Percentiles rank a stretch among this genome's conserved stretches.
These are phyloP conservation scores for Leccinum olivaceoglutinosum DNA, from an alignment of 1,284 basidiomycete genomes.

Conservation along the genomic window DNA sequence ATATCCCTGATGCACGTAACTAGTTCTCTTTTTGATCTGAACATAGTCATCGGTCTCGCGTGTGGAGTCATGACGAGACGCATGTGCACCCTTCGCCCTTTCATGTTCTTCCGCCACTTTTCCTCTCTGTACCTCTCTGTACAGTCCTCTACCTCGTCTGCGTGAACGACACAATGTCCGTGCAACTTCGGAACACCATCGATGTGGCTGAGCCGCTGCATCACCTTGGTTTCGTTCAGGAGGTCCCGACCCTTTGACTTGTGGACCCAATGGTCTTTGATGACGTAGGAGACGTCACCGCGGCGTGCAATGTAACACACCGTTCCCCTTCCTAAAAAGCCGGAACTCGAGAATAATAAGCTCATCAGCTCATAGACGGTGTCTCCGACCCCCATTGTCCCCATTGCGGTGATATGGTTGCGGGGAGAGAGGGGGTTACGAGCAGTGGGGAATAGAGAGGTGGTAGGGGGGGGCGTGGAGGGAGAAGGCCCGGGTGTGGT, in stretches of 20 bases:
- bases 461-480: neutral
- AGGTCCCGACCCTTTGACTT: neutral
- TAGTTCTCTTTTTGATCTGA: neutral
- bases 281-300: neutral
- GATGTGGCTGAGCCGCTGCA: neutral
- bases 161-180: neutral
- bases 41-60: neutral
- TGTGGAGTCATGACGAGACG: neutral
- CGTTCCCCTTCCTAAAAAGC: constrained; percentile 1
- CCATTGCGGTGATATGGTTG: neutral
- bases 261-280: constrained; percentile 6
- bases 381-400: neutral
- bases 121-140: neutral
- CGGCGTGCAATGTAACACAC: neutral
- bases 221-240: neutral
- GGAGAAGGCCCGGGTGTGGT: neutral
- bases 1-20: neutral
- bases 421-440: neutral
- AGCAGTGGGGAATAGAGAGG: neutral
- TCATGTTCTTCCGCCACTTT: neutral
- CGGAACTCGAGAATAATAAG: constrained; percentile 1
- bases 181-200: neutral
- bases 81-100: neutral
- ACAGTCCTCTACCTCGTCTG: neutral
- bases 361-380: neutral